These are phyloP conservation scores for Lactarius tabidus DNA, from an alignment of 768 basidiomycete genomes.

Conservation along the genomic window DNA sequence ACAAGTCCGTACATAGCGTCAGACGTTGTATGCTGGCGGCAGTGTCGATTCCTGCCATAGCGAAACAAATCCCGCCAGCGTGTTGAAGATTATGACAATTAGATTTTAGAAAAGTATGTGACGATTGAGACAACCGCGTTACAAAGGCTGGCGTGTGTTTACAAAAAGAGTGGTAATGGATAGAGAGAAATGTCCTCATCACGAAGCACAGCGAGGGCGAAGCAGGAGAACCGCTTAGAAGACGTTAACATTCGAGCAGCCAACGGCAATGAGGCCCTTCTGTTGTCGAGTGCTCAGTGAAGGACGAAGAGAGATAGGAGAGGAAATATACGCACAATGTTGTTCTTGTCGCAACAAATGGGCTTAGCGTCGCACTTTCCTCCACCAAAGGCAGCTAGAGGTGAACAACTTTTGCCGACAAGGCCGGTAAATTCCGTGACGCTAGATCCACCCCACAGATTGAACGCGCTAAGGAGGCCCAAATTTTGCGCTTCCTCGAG, in stretches of 20 bases:
- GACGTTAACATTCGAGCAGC: not conserved
- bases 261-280: not conserved
- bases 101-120: not conserved
- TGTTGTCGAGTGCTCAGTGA: not conserved
- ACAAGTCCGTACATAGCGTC: too few species aligned
- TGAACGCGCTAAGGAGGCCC: not conserved
- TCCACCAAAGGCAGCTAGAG: too few species aligned
- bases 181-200: slow-evolving; percentile 13
- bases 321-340: not conserved
- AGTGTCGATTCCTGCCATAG: too few species aligned
- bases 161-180: slow-evolving; percentile 18
- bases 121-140: slow-evolving; percentile 1
- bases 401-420: too few species aligned
- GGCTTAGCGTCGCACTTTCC: not conserved
- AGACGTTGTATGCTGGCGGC: too few species aligned
- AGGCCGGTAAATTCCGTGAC: too few species aligned
- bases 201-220: not conserved
- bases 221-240: not conserved
- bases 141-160: not conserved
- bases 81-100: not conserved
- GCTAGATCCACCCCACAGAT: too few species aligned
- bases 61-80: not conserved
- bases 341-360: not conserved
- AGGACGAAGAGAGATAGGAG: not conserved
- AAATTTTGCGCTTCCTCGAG: not conserved